A percentile compares a stretch with the other conserved stretches of the same genome.
Conservation (phyloP, 192 early-diverging fungal species). For the Podila horticola region DNA sequence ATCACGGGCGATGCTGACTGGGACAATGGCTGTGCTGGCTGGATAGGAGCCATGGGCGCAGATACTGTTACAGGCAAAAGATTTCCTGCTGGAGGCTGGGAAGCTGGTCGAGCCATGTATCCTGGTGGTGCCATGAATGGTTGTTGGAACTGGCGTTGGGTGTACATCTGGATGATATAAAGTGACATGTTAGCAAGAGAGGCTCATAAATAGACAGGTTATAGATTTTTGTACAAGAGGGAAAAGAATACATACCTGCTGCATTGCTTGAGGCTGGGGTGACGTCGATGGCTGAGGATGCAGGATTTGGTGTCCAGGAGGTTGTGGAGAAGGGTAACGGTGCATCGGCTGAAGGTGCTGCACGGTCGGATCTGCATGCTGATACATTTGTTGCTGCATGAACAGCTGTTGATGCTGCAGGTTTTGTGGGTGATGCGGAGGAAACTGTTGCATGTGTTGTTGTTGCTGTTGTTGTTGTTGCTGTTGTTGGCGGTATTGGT, state of each 20-base stretch:
- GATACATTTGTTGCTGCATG: constrained; percentile 20
- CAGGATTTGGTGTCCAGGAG: constrained; percentile 23
- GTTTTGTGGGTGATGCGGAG: constrained; percentile 23
- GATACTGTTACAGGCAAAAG: background rate
- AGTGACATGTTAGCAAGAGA: background rate
- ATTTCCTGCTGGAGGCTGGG: constrained; percentile 19
- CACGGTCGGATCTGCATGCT: constrained; percentile 15
- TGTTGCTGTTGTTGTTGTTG: constrained; percentile 24
- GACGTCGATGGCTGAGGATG: constrained; percentile 5
- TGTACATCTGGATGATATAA: background rate
- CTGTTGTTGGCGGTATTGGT: constrained; percentile 28
- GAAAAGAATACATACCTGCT: background rate
- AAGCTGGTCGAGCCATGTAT: constrained; percentile 24
- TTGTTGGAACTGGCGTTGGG: constrained; percentile 5
- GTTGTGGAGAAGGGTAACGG: constrained; percentile 30
- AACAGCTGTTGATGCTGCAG: constrained; percentile 16
- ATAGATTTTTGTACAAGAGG: background rate
- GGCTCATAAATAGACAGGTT: background rate
- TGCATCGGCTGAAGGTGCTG: constrained; percentile 22
- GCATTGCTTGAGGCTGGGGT: constrained; percentile 20
- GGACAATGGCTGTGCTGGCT: constrained; percentile 18
- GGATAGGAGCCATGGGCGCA: background rate
- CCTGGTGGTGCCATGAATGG: constrained; percentile 11
- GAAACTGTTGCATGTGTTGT: background rate
- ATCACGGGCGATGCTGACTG: constrained; percentile 36